Conservation (phyloP, 345 rosid genomes). For the Cardiospermum halicacabum region DNA sequence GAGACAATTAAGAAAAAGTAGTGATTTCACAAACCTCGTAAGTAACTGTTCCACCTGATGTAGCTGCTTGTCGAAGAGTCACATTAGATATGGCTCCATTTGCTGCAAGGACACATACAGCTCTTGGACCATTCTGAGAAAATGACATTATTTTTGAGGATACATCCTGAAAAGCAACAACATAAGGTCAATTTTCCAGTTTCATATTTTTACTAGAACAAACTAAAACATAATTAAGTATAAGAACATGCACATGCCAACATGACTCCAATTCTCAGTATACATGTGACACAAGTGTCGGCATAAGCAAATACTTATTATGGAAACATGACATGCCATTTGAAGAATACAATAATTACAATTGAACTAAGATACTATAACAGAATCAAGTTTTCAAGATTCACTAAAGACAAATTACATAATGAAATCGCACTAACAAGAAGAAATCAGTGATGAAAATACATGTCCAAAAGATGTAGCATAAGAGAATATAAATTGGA, state of each 20-base stretch:
- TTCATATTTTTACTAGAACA: neutral
- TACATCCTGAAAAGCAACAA: conserved; percentile 45
- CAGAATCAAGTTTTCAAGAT: neutral
- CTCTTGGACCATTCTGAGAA: conserved; percentile 62
- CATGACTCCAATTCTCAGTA: neutral
- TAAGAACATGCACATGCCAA: neutral
- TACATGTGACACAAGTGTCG: neutral
- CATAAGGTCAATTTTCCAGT: neutral
- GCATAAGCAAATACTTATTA: conserved; percentile 5
- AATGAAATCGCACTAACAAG: no score
- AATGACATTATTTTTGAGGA: conserved; percentile 61
- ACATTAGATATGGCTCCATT: conserved; percentile 74
- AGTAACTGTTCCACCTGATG: conserved; percentile 75
- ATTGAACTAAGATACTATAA: neutral
- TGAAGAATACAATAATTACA: neutral
- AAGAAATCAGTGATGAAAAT: no score
- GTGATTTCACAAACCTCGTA: conserved; percentile 52
- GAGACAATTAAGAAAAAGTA: neutral
- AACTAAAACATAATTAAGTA: neutral
- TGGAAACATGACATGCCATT: neutral
- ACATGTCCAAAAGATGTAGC: no score
- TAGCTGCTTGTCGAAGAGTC: conserved; percentile 63
- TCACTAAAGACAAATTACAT: neutral
- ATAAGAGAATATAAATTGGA: neutral
- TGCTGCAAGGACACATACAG: conserved; percentile 65